Percentiles rank a stretch among this genome's conserved stretches.
Evolutionary conservation across 1,284 basidiomycete species (phyloP).

Genomic region (Abortiporus biennis): DNA sequence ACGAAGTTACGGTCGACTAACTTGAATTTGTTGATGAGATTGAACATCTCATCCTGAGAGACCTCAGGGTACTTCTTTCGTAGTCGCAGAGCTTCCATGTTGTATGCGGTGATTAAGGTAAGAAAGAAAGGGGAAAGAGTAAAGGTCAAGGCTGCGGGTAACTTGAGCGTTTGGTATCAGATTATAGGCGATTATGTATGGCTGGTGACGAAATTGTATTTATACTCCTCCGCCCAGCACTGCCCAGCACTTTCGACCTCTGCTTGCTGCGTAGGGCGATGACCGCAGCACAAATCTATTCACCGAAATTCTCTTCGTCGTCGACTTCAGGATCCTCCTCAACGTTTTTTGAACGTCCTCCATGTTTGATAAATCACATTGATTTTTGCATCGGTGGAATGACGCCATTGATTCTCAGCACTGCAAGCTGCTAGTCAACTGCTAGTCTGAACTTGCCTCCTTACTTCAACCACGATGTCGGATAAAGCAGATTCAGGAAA

Average conservation of each 20-base stretch:
- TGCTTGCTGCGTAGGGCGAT: conserved; percentile 10
- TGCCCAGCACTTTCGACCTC: conserved; percentile 7
- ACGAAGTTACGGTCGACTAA: conserved; percentile 41
- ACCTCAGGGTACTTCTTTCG: conserved; percentile 95
- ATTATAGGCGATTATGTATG: not conserved
- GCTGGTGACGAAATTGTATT: conserved; percentile 12
- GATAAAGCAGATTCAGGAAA: conserved; percentile 37
- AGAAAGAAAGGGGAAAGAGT: not conserved
- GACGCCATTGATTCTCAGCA: too few relatives aligned
- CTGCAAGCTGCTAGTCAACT: too few relatives aligned
- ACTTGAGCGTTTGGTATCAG: conserved; percentile 3
- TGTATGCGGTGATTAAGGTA: conserved; percentile 5
- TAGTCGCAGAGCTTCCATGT: conserved; percentile 84
- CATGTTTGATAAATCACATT: too few relatives aligned
- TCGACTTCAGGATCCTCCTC: too few relatives aligned
- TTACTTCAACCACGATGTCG: conserved; percentile 21
- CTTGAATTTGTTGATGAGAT: conserved; percentile 92
- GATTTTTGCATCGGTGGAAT: too few relatives aligned
- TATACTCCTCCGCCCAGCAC: conserved; percentile 6
- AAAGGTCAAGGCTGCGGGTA: conserved; percentile 1
- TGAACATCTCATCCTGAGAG: conserved; percentile 87
- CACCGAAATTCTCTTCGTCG: too few relatives aligned
- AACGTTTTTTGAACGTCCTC: too few relatives aligned
- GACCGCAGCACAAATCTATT: too few relatives aligned
- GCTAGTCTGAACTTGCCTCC: too few relatives aligned